Percentiles rank a stretch among this genome's conserved stretches.
Conservation (phyloP, 495 filamentous ascomycete species). For the Collariella sp. region DNA sequence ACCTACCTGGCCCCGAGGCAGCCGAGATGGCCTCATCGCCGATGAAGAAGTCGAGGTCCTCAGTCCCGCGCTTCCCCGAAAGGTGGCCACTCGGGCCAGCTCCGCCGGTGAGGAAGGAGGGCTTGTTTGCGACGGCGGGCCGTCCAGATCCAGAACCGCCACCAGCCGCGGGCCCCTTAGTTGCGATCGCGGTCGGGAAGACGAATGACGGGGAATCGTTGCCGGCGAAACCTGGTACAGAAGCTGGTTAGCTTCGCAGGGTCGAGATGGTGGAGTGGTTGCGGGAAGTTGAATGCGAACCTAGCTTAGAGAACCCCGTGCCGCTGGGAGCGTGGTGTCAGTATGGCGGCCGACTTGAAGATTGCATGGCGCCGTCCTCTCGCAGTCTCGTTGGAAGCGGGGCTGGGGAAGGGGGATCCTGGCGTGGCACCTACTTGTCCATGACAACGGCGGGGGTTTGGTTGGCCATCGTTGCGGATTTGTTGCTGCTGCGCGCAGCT, state of each 20-base stretch:
- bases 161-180: conserved; percentile 66
- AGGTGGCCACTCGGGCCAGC: conserved; percentile 74
- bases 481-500: conserved; percentile 21
- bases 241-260: conserved; percentile 5
- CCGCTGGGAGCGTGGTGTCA: conserved; percentile 53
- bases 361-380: not conserved
- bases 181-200: conserved; percentile 97
- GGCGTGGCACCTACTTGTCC: conserved; percentile 80
- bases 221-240: conserved; percentile 78
- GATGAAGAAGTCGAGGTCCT: conserved; percentile 98
- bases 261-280: not conserved
- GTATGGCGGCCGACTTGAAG: conserved; percentile 10
- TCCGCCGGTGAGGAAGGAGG: conserved; percentile 87
- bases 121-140: conserved; percentile 86
- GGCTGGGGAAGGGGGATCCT: conserved; percentile 16
- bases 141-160: conserved; percentile 75
- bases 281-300: conserved; percentile 39
- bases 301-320: conserved; percentile 97
- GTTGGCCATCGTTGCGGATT: conserved; percentile 62
- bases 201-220: conserved; percentile 99
- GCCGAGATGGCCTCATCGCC: conserved; percentile 90
- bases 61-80: conserved; percentile 86
- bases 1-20: conserved; percentile 66
- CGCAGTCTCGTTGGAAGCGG: not conserved
- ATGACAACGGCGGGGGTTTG: conserved; percentile 99